Base-by-base conservation (phyloP, 352 stramenopile species). In the Globisporangium camurandrum region DNA sequence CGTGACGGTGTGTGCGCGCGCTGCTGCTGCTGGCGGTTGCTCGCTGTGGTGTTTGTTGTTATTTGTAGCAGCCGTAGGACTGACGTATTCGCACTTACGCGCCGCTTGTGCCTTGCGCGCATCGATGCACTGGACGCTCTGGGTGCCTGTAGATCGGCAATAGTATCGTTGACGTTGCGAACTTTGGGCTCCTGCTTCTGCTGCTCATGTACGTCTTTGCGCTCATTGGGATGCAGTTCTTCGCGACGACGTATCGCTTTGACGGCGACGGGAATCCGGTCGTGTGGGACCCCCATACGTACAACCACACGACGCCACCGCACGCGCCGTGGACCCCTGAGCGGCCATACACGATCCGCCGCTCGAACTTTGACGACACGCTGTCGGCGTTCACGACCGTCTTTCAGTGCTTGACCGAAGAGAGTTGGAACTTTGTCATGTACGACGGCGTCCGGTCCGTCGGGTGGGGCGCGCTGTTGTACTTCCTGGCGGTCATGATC, bases 171-270 rank as follows among this genome's bases (percentile, higher is more conserved):
- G 88, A 97, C 37, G 69, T 97, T 9, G 63, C 62, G 20, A 94
- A 93, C 54, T 96, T 96, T 59, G 79, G 65, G 1, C 47, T 97
- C 31, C 66, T 97, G 3, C 64, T 97, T 14, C 47, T 88, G 11
- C 66, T 97, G 6, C 75, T 95, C 43, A 84, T 96, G 58, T 95
- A 90, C 44, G 88, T 96, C n/a, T 95, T 90, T 54, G 64, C 79
- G 16, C 58, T 96, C 19, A 72, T 83, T 30, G 71, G 69, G 11
- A 78, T 73, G 67, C 64, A 81, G 33, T 84, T 96, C 43, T 96
- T 97, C 46, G 72, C 85, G 2, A 95, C 90, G 62, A 75, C 81
- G 51, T 71, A 92, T 28, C 68, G 78, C 28, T 96, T 96, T 66
- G 69, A 93, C 37, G 50, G 45, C 14, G 37, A 57, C 26, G 67